Evolutionary conservation across 73 alveolate genomes (phyloP), one percentile per base, ranked within the genome.

Genomic region (Paramecium tetraurelia): DNA sequence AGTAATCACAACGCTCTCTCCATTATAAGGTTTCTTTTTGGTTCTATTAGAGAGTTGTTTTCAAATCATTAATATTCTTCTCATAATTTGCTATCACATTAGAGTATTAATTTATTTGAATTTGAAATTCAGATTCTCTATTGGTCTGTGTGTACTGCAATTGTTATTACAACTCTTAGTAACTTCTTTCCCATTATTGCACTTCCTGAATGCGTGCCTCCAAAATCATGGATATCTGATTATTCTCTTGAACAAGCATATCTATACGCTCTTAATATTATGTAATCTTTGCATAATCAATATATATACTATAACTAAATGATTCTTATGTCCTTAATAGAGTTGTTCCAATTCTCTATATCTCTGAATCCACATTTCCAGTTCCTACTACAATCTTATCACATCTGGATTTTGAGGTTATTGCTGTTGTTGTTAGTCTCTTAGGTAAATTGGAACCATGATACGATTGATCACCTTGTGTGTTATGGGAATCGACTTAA

Each of bases 351-450:
- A 44, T 80, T 80, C 90, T 24, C 57, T 40, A 43, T 80, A 80
- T 44, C 90, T 44, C 14, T 40, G 16, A 24, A 80, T 80, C 90
- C 90, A 80, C 75, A 80, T 80, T 24, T 80, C 90, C 29, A 80
- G 24, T 48, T 80, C 90, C 27, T 80, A 80, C 24, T 80, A 48
- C 44, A 80, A 48, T 80, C 72, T 40, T 8, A 22, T 16, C 1
- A 80, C 72, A 44, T 80, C 90, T 18, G 36, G 21, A n/a, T 27
- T 24, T 44, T 80, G 10, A 11, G 40, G 29, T 33, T 31, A 14
- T 21, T 40, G 9, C 3, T 21, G 8, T 75, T 44, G 12, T n/a
- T 75, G 22, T 31, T 75, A 18, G 2, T 36, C 48, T 10, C 87
- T 75, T 3, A 80, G 31, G 57, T 80, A 80, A 16, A 80, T 80